These are phyloP conservation scores for Piper longum DNA, from an alignment of 164 flowering plant genomes.

Conservation along the genomic window DNA sequence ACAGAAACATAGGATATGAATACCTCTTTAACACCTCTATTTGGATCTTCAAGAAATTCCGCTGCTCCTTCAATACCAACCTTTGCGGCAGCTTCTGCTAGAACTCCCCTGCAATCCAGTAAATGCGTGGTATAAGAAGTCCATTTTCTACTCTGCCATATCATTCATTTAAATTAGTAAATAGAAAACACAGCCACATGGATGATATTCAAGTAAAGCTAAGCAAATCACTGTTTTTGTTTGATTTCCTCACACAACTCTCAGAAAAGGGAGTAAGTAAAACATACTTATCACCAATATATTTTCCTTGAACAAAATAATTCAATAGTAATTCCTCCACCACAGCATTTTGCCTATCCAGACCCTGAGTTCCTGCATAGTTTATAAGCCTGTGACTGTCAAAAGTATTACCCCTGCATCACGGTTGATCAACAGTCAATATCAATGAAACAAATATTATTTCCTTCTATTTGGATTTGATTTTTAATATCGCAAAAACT, in stretches of 20 bases:
- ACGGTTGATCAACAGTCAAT: background rate
- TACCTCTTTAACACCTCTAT: slow-evolving; percentile 64
- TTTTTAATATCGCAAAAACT: slow-evolving; percentile 10
- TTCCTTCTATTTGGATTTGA: background rate
- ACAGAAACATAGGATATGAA: background rate
- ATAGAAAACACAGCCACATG: background rate
- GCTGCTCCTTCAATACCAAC: slow-evolving; percentile 78
- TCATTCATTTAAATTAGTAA: no score
- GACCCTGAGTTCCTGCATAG: slow-evolving; percentile 59
- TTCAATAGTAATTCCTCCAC: slow-evolving; percentile 69
- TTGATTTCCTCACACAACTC: no score
- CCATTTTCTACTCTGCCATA: background rate
- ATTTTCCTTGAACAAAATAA: slow-evolving; percentile 77
- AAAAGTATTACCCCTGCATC: slow-evolving; percentile 70
- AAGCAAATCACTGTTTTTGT: no score
- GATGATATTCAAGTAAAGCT: background rate
- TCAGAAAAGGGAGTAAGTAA: background rate
- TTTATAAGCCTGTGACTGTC: slow-evolving; percentile 85
- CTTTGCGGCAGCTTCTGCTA: slow-evolving; percentile 56
- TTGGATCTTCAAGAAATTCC: slow-evolving; percentile 65
- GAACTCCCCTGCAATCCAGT: slow-evolving; percentile 20
- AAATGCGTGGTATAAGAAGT: background rate
- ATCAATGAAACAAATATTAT: background rate
- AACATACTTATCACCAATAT: slow-evolving; percentile 57
- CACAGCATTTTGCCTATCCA: slow-evolving; percentile 73